These are phyloP conservation scores for Aurantiochytrium sp. DNA, from an alignment of 108 stramenopile genomes.

Conservation along the genomic window DNA sequence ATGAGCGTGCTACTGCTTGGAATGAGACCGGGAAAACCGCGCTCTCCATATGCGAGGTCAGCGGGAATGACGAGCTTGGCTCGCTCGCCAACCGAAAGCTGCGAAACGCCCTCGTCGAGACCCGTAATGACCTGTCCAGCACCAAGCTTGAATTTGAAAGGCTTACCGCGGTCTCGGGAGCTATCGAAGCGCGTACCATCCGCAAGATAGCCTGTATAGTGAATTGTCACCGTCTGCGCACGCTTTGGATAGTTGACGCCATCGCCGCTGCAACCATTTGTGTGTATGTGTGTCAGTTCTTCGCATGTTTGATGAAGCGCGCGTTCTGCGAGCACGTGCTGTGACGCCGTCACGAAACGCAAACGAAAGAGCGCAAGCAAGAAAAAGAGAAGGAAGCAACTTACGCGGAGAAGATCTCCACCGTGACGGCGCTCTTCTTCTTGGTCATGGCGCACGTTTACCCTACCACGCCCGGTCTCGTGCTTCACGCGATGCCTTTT, in stretches of 20 bases:
- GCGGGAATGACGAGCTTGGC: conserved; percentile 74
- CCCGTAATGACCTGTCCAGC: conserved; percentile 81
- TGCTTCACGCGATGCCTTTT: too few species aligned
- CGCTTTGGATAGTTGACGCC: conserved; percentile 59
- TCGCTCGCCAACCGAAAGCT: conserved; percentile 75
- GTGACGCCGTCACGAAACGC: too few species aligned
- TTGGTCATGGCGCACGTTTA: neutral
- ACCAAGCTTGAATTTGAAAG: conserved; percentile 76
- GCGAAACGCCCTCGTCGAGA: conserved; percentile 63
- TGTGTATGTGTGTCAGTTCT: too few species aligned
- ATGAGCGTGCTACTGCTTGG: conserved; percentile 65
- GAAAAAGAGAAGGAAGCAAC: neutral
- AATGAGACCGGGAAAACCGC: conserved; percentile 65
- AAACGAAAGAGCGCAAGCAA: neutral
- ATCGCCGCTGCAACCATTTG: conserved; percentile 31
- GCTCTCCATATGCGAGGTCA: conserved; percentile 75
- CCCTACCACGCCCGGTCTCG: too few species aligned
- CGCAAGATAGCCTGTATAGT: conserved; percentile 93
- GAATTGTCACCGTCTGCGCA: conserved; percentile 80
- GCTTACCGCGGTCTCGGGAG: conserved; percentile 77
- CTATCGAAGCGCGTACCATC: conserved; percentile 88
- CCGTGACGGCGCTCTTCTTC: conserved; percentile 26
- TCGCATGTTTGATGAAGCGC: too few species aligned
- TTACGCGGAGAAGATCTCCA: conserved; percentile 44
- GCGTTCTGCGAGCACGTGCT: too few species aligned